Base-by-base conservation (phyloP, 2,329 filamentous ascomycete species). In the Apiospora rasikravindrae region DNA sequence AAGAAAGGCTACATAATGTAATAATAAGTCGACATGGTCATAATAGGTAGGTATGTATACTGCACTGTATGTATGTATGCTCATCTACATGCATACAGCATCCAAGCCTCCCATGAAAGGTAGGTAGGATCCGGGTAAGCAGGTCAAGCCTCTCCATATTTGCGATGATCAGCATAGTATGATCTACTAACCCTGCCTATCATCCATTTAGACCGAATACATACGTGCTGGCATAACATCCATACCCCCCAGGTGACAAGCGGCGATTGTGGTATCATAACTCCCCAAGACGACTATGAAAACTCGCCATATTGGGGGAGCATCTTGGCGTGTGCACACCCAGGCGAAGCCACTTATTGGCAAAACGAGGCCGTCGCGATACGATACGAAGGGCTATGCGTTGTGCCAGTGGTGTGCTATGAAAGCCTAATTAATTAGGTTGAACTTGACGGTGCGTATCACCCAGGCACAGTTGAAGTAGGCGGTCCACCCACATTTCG, bases 51-150 rank as follows among this genome's bases (percentile, higher is more conserved):
- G 10, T 64, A 64, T 37, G 57, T 37, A 57, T 29, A 8, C 24
- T 14, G 51, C 40, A 42, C 40, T 13, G 40, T 57, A 57, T 29
- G 51, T 19, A 33, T 57, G 51, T 29, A 29, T 26, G 24, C 16
- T 4, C 24, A 14, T 53, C 10, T 24, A 53, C n/a, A 53, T 53
- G 49, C 26, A 42, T 7, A 42, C 40, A 51, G 49, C 49, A 51
- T 24, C 49, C 49, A 7, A 51, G 49, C 49, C 26, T 24, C 49
- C 49, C 57, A 40, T 64, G 57, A 40, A 64, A 22, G 57, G 57
- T 64, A 64, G 33, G 57, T 64, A 64, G 57, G 57, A 64, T 64
- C 57, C 57, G 57, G 57, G 57, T 64, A 64, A 64, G 57, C 57
- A 64, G 40, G 57, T 64, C 57, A 64, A 37, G 33, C 33, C 57